Evolutionary conservation across 1,284 basidiomycete species (phyloP).

Genomic region (Abortiporus biennis): DNA sequence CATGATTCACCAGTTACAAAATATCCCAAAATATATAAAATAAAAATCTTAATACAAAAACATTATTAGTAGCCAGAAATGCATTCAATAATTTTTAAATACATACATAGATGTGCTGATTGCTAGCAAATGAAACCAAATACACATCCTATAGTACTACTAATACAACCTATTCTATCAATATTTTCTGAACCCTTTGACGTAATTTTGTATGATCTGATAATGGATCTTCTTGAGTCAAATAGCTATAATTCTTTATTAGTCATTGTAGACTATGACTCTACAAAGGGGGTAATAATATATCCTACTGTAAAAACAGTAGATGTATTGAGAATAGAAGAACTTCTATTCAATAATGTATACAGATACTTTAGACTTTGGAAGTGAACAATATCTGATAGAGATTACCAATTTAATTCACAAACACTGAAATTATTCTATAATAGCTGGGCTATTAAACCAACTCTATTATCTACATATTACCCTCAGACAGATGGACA

Average conservation of each 20-base stretch:
- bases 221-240: background rate
- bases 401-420: constrained; percentile 29
- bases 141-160: background rate
- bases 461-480: too few species aligned
- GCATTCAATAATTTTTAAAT: background rate
- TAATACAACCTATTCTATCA: background rate
- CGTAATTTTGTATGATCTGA: background rate
- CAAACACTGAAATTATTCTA: constrained; percentile 20
- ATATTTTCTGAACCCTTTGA: background rate
- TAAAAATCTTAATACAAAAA: too few species aligned
- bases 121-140: constrained; percentile 1
- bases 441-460: too few species aligned
- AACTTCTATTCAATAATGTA: too few species aligned
- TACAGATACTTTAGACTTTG: too few species aligned
- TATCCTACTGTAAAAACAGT: too few species aligned
- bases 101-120: background rate
- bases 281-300: too few species aligned
- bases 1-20: too few species aligned
- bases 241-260: background rate
- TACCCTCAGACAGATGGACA: too few species aligned
- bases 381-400: constrained; percentile 26
- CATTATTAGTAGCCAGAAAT: constrained; percentile 1
- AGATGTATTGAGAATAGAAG: too few species aligned
- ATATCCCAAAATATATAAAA: background rate
- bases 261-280: too few species aligned